Percentiles rank a stretch among this genome's conserved stretches.
phyloP scores from a whole-genome alignment of 202 grass and related monocot species.

The Setaria viridis region DNA sequence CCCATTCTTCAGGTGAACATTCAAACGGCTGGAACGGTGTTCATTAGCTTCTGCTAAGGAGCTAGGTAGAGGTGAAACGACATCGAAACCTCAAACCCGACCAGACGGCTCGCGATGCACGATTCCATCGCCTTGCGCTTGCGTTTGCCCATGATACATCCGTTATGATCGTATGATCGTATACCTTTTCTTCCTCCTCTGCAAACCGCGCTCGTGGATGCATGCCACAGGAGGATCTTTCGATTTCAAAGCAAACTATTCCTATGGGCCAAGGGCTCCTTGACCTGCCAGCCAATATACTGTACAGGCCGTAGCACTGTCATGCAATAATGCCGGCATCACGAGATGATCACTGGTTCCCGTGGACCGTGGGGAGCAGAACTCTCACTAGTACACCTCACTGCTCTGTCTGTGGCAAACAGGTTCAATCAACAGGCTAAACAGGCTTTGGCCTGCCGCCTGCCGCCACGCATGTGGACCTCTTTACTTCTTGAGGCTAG shows the following conservation, averaged over 20 bases:
- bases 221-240: background rate
- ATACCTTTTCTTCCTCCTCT: background rate
- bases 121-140: background rate
- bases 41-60: too few species aligned
- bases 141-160: too few species aligned
- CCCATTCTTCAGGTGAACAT: too few species aligned
- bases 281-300: conserved; percentile 14
- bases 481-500: background rate
- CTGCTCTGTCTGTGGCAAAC: background rate
- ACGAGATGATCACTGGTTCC: conserved; percentile 5
- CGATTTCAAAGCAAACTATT: background rate
- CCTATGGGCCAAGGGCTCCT: background rate
- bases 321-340: conserved; percentile 13
- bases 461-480: background rate
- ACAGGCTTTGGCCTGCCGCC: background rate
- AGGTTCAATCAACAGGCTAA: background rate
- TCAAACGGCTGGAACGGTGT: too few species aligned
- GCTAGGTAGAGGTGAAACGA: too few species aligned
- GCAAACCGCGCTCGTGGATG: background rate
- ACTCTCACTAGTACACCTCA: background rate
- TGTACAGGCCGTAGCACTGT: background rate
- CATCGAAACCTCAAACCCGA: background rate
- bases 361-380: background rate
- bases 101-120: background rate
- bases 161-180: background rate